phyloP scores from a whole-genome alignment of 768 basidiomycete genomes.

The Kwoniella newhampshirensis region DNA sequence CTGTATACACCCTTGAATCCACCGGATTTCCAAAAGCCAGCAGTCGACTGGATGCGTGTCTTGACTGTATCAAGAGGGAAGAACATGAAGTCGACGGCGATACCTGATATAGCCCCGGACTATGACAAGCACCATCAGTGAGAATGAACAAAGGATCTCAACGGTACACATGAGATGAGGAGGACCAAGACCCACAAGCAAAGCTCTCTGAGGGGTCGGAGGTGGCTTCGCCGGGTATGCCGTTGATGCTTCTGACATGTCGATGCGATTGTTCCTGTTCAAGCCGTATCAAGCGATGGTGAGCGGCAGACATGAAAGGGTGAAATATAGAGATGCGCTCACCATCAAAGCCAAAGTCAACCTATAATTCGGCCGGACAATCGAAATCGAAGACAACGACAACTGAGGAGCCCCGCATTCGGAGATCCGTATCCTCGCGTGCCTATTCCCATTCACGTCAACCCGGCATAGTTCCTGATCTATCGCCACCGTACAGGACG shows the following conservation, averaged over 20 bases:
- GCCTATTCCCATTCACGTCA: too few species aligned
- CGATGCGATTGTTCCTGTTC: too few species aligned
- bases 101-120: slow-evolving; percentile 89
- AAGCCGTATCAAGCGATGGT: too few species aligned
- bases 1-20: slow-evolving; percentile 90
- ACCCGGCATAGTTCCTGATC: too few species aligned
- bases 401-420: too few species aligned
- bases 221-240: neutral
- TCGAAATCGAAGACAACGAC: too few species aligned
- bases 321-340: too few species aligned
- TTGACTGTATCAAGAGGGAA: slow-evolving; percentile 97
- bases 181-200: slow-evolving; percentile 16
- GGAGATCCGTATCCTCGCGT: too few species aligned
- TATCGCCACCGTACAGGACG: too few species aligned
- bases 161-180: neutral
- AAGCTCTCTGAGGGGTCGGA: slow-evolving; percentile 13
- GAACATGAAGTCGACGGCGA: slow-evolving; percentile 89
- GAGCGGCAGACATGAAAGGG: too few species aligned
- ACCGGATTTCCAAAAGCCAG: slow-evolving; percentile 80
- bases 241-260: neutral
- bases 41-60: slow-evolving; percentile 83
- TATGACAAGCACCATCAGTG: slow-evolving; percentile 43
- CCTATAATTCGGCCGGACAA: too few species aligned
- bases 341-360: too few species aligned
- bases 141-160: neutral